Conservation (phyloP, 495 filamentous ascomycete species). For the Articulospora tetracladia region DNA sequence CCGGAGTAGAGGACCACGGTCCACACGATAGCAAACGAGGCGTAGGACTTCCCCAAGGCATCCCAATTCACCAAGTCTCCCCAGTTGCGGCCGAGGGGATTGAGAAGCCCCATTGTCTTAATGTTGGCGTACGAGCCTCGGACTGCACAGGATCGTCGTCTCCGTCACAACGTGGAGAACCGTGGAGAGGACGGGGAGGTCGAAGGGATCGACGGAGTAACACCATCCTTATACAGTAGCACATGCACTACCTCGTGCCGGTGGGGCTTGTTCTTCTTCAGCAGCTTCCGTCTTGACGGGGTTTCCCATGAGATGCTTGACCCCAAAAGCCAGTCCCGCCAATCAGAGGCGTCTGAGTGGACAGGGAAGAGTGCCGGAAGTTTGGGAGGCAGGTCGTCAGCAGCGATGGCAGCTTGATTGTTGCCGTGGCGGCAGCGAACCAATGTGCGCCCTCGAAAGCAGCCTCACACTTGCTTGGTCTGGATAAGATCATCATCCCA, state of each 20-base stretch:
- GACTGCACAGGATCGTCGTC: background rate
- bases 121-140: background rate
- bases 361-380: background rate
- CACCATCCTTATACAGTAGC: background rate
- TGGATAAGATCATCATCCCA: background rate
- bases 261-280: background rate
- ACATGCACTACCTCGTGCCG: background rate
- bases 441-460: background rate
- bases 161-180: background rate
- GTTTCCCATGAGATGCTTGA: background rate
- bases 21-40: slow-evolving; percentile 47
- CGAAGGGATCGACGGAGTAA: background rate
- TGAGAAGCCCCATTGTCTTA: slow-evolving; percentile 4
- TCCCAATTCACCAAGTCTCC: slow-evolving; percentile 29
- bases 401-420: background rate
- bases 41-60: slow-evolving; percentile 39
- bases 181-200: background rate
- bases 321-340: background rate
- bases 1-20: slow-evolving; percentile 48
- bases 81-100: slow-evolving; percentile 16
- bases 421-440: background rate
- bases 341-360: background rate
- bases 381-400: background rate
- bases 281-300: background rate
- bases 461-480: background rate